Evolutionary conservation across 2,329 filamentous ascomycete genomes (phyloP), one percentile per base, ranked within the genome.

Genomic region (Botrytis paeoniae): DNA sequence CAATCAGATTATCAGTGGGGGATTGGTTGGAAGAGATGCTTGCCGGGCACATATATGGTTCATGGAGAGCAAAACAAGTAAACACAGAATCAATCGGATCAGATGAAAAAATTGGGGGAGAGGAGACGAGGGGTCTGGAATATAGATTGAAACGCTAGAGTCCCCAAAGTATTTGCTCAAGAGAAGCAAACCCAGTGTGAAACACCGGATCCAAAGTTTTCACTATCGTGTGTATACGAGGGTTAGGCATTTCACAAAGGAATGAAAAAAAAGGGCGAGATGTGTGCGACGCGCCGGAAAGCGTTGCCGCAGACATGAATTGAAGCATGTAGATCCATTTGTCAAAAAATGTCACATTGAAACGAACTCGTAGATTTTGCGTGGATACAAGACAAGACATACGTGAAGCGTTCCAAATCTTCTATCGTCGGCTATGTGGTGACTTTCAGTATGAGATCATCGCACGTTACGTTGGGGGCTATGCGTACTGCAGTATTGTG

Each of bases 281-380:
- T 25, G 37, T 25, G 22, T 61, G 32, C 59, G 59, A 37, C 32
- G 57, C 29, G 32, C 5, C 25, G n/a, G 39, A 22, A 64, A 45
- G n/a, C 9, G 6, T 64, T 62, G 37, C 60, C 29, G 25, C 60
- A 62, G 39, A 16, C 5, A 41, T n/a, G 14, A 35, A 18, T 62
- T 22, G 35, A 62, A 41, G 16, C n/a, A 10, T 35, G 63, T 65
- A 35, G 63, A 65, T 65, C 43, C 29, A 48, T 35, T 22, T 32
- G 16, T 35, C 20, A 25, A 25, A 29, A 41, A 10, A 20, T 9
- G 14, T 29, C 37, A 45, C 62, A 14, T 18, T 45, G 63, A 65
- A 65, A 65, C 43, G 25, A 65, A 48, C 12, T n/a, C 63, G 63
- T 65, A 41, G 41, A 65, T 35, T 25, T 18, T 65, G 62, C 60